Evolutionary conservation across 352 stramenopile genomes (phyloP).

Genomic region (Globisporangium perplexum): DNA sequence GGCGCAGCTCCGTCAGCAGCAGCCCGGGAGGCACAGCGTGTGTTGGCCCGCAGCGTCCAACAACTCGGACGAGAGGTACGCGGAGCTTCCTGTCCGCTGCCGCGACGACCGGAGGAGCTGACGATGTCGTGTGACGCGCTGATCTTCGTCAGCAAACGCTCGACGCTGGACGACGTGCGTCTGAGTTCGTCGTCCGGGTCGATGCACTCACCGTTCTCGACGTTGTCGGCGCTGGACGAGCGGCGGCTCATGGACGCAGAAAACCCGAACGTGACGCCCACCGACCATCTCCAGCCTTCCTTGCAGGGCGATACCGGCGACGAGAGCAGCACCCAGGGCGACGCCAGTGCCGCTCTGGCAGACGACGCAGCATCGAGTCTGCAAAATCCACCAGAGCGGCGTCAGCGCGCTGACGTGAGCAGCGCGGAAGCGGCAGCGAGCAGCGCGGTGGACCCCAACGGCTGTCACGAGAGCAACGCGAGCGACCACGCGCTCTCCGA

Average conservation of each 20-base stretch:
- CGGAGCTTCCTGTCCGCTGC: not conserved
- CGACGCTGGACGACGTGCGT: slow-evolving; percentile 13
- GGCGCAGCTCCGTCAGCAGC: not conserved
- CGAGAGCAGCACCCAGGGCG: not conserved
- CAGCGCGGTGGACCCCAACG: not conserved
- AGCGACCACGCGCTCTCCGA: slow-evolving; percentile 11
- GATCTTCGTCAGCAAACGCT: not conserved
- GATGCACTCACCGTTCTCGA: slow-evolving; percentile 12
- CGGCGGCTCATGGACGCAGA: slow-evolving; percentile 6
- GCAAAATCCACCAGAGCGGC: not conserved
- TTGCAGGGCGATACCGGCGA: not conserved
- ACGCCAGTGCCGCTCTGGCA: not conserved
- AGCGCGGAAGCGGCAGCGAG: not conserved
- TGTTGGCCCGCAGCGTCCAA: slow-evolving; percentile 21
- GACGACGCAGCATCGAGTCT: not conserved
- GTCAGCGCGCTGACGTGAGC: not conserved
- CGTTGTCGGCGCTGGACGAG: slow-evolving; percentile 4
- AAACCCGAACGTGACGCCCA: not conserved
- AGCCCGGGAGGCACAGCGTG: slow-evolving; percentile 5
- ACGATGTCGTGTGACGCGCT: not conserved
- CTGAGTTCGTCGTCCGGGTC: slow-evolving; percentile 18
- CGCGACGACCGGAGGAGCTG: not conserved
- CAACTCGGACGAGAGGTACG: slow-evolving; percentile 5
- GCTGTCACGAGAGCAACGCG: not conserved
- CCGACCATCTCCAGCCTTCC: slow-evolving; percentile 1